Percentiles rank a stretch among this genome's conserved stretches.
phyloP scores from a whole-genome alignment of 345 rosid genomes.

The Rubroshorea leprosula region DNA sequence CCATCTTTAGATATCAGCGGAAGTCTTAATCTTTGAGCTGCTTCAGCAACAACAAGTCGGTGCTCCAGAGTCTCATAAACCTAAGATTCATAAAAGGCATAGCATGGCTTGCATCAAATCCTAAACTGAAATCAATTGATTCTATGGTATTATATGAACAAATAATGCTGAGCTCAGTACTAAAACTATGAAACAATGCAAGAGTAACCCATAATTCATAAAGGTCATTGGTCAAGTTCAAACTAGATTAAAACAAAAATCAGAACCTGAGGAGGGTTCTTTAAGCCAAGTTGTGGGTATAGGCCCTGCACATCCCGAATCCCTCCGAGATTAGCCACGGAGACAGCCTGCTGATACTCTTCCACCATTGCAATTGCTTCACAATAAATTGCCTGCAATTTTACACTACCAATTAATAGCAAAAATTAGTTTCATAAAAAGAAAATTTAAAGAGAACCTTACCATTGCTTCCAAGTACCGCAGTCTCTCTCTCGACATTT shows the following conservation, averaged over 20 bases:
- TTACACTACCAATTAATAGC: not conserved
- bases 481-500: conserved; percentile 82
- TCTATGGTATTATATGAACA: not conserved
- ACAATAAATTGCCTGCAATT: conserved; percentile 64
- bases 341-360: conserved; percentile 85
- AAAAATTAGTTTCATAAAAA: not conserved
- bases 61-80: conserved; percentile 89
- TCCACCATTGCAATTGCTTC: conserved; percentile 93
- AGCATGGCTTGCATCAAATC: conserved; percentile 5
- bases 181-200: no score
- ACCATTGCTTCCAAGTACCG: conserved; percentile 97
- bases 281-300: conserved; percentile 65
- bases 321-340: conserved; percentile 64
- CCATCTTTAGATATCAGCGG: conserved; percentile 92
- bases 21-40: conserved; percentile 88
- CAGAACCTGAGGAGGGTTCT: conserved; percentile 65
- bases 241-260: not conserved
- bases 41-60: conserved; percentile 87
- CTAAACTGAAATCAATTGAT: not conserved
- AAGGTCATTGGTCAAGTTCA: not conserved
- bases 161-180: not conserved
- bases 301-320: conserved; percentile 69
- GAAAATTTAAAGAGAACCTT: conserved; percentile 8
- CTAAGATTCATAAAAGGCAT: conserved; percentile 28
- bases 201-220: no score